These are phyloP conservation scores for Diutina pseudorugosa DNA, from an alignment of 1,139 yeast species.

Conservation along the genomic window DNA sequence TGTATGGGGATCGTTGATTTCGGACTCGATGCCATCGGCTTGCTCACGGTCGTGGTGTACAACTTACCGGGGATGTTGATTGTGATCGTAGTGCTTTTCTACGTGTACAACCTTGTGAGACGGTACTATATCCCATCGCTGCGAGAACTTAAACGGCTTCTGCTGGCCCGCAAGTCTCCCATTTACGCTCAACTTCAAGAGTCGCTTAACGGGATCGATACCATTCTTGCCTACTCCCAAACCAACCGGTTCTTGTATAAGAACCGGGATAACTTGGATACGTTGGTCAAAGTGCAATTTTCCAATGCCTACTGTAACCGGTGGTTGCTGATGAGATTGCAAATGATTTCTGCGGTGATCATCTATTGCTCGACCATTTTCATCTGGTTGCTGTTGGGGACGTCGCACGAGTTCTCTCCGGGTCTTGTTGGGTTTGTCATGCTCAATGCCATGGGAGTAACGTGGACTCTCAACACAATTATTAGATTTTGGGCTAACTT, in stretches of 20 bases:
- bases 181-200: slow-evolving; percentile 26
- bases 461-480: slow-evolving; percentile 19
- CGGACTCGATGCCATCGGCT: slow-evolving; percentile 13
- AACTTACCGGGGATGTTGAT: slow-evolving; percentile 24
- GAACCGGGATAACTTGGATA: slow-evolving; percentile 13
- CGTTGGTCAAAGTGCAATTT: slow-evolving; percentile 13
- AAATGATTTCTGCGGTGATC: slow-evolving; percentile 21
- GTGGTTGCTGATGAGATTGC: slow-evolving; percentile 29
- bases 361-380: slow-evolving; percentile 18
- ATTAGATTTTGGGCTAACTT: slow-evolving; percentile 25
- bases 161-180: slow-evolving; percentile 22
- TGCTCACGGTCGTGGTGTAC: slow-evolving; percentile 17
- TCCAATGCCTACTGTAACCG: slow-evolving; percentile 18
- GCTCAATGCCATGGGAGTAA: slow-evolving; percentile 23
- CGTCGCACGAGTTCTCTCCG: slow-evolving; percentile 12
- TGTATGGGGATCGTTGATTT: slow-evolving; percentile 16
- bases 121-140: slow-evolving; percentile 22
- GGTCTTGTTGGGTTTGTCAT: slow-evolving; percentile 27
- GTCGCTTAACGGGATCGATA: slow-evolving; percentile 25
- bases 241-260: slow-evolving; percentile 16
- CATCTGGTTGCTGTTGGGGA: slow-evolving; percentile 13
- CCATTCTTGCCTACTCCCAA: slow-evolving; percentile 22
- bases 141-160: slow-evolving; percentile 24
- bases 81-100: slow-evolving; percentile 13
- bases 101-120: slow-evolving; percentile 19